Base-by-base conservation (phyloP, 805 yeast species). In the Wickerhamomyces subpelliculosus region DNA sequence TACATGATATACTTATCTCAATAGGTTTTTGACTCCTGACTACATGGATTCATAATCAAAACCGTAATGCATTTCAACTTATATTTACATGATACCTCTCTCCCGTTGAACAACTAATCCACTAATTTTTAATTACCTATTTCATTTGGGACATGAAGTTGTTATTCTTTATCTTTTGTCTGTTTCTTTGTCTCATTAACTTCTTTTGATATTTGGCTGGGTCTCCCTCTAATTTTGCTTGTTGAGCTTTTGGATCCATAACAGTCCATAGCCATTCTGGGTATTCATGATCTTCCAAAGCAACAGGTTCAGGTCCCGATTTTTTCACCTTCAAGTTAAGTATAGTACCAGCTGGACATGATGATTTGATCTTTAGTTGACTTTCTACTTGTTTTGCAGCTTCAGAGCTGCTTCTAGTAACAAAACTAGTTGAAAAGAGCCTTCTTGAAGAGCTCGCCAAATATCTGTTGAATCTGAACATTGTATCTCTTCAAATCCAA, bases 181-280 rank as follows among this genome's bases (percentile, higher is more conserved):
- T 76, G 58, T 84, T 86, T 39, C 69, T 72, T 51, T 73, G 72
- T 55, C 89, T 75, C 50, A 87, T 67, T 52, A 76, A 73, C 56
- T 75, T 84, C 55, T 83, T 75, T 60, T 90, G 84, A 47, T 70
- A 70, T 64, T 72, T 73, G 36, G 80, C 68, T 29, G 86, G 85
- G 40, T 75, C 75, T 19, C 67, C 68, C 36, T 73, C 78, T 27
- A 82, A 67, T 47, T 72, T 67, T 21, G 67, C 72, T 40, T 70
- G 66, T 52, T 75, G 79, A n/a, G 73, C 73, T 27, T 73, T 73
- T 36, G 73, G 66, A 58, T 89, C 95, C 24, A 88, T 71, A 34
- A 85, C 67, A 5, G 72, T 75, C 97, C 97, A 93, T 37, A 90
- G 70, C 98, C 98, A 90, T 32, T 73, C 84, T 5, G 98, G 98